Conservation (phyloP, 257 asterid genomes). For the Ligustrum vulgare region DNA sequence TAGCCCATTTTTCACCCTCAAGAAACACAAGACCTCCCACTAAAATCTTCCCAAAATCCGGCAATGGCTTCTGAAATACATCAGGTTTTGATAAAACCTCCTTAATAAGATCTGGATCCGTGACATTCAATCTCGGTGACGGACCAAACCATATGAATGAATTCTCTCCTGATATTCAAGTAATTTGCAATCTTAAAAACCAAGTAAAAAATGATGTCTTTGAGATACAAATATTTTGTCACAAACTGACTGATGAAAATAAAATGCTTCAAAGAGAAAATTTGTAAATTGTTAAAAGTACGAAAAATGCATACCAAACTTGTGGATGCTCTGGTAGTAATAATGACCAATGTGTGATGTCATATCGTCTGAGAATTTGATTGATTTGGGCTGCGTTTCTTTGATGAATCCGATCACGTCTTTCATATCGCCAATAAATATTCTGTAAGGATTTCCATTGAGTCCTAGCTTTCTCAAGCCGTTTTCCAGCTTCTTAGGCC, state of each 20-base stretch:
- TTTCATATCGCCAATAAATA: slow-evolving; percentile 40
- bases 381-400: slow-evolving; percentile 29
- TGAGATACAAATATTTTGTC: no score
- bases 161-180: slow-evolving; percentile 18
- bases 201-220: no score
- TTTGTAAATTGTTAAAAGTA: neutral
- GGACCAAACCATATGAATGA: slow-evolving; percentile 38
- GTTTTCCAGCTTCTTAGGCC: slow-evolving; percentile 43
- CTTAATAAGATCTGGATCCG: slow-evolving; percentile 26
- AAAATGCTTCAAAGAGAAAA: neutral
- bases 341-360: slow-evolving; percentile 38
- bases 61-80: slow-evolving; percentile 24
- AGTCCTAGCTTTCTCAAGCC: slow-evolving; percentile 44
- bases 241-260: no score
- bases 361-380: slow-evolving; percentile 37
- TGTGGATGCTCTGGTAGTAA: slow-evolving; percentile 20
- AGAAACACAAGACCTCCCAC: slow-evolving; percentile 30
- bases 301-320: slow-evolving; percentile 27
- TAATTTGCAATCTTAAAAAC: no score
- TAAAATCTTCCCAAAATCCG: slow-evolving; percentile 21
- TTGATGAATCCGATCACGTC: slow-evolving; percentile 23
- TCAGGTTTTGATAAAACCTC: slow-evolving; percentile 22
- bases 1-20: slow-evolving; percentile 32
- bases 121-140: slow-evolving; percentile 19
- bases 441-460: slow-evolving; percentile 39